Base-by-base conservation (phyloP, 352 stramenopile species). In the Phytopythium helicoides region DNA sequence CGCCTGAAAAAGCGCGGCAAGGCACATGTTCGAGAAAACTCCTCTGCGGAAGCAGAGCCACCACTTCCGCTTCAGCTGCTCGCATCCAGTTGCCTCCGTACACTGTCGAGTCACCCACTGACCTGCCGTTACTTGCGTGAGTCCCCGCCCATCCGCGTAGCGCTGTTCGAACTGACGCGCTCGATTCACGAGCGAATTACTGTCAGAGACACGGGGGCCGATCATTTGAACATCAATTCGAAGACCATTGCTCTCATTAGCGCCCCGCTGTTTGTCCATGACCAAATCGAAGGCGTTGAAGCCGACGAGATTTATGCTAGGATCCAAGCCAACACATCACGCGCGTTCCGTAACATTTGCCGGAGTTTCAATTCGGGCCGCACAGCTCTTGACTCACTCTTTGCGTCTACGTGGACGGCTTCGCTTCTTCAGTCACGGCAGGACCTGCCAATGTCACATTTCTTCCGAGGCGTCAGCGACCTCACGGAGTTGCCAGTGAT, bases 401-500 rank as follows among this genome's bases (percentile, higher is more conserved):
- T 86, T 53, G 64, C 66, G 4, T 57, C 66, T 0, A 60, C 63
- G 4, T 66, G 67, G 35, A 68, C 62, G 21, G 59, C 68, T 19
- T 74, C 73, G 18, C 41, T 76, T 35, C 52, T 88, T 42, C 75
- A 89, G 45, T 87, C 77, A 15, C 80, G 77, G 46, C 70, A 68
- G 39, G 56, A 64, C 36, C 54, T 89, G 37, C 82, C 79, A 0
- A 92, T 92, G 82, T 89, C 73, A 9, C 60, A 58, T 21, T 77
- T 86, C 11, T 90, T 92, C 56, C 65, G 58, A 7, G 62, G 54
- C 2, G 48, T 74, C 15, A 63, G 66, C 33, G 82, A 92, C 49
- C 44, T 92, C 33, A 86, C 68, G 22, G 82, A 88, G 49, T 60
- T 92, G 16, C 82, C 82, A 3, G 71, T 92, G 3, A 52, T 87